phyloP scores from a whole-genome alignment of 2,329 filamentous ascomycete species.

The Pseudogymnoascus destructans region DNA sequence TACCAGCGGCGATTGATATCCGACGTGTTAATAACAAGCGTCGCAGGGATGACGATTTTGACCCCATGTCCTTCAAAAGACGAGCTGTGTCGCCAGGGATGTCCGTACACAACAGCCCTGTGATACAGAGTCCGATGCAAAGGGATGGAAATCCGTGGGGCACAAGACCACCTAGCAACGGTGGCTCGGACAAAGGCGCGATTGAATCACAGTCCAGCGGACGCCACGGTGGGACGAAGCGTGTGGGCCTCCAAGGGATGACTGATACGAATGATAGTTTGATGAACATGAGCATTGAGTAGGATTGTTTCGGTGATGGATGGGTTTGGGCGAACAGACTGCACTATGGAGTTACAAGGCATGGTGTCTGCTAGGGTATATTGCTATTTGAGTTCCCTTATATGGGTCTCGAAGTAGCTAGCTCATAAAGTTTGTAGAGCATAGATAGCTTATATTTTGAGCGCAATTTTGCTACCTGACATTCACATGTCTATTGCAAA shows the following conservation, averaged over 20 bases:
- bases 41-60: constrained; percentile 82
- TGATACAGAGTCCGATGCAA: constrained; percentile 73
- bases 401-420: neutral
- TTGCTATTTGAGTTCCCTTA: neutral
- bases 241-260: constrained; percentile 84
- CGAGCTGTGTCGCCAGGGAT: constrained; percentile 84
- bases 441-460: neutral
- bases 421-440: neutral
- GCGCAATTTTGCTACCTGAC: neutral
- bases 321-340: neutral
- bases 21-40: constrained; percentile 70
- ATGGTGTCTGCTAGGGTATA: neutral
- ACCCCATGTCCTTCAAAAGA: constrained; percentile 77
- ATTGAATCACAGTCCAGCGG: constrained; percentile 31
- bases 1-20: constrained; percentile 54
- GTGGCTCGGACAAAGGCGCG: constrained; percentile 37
- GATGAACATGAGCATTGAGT: constrained; percentile 97
- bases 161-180: constrained; percentile 50
- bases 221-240: constrained; percentile 23
- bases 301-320: neutral
- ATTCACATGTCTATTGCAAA: neutral
- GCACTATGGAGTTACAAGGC: constrained; percentile 5
- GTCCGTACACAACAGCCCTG: constrained; percentile 79
- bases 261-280: constrained; percentile 87
- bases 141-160: constrained; percentile 60